A percentile compares a stretch with the other conserved stretches of the same genome.
phyloP scores from a whole-genome alignment of 345 rosid genomes.

The Alliaria petiolata region DNA sequence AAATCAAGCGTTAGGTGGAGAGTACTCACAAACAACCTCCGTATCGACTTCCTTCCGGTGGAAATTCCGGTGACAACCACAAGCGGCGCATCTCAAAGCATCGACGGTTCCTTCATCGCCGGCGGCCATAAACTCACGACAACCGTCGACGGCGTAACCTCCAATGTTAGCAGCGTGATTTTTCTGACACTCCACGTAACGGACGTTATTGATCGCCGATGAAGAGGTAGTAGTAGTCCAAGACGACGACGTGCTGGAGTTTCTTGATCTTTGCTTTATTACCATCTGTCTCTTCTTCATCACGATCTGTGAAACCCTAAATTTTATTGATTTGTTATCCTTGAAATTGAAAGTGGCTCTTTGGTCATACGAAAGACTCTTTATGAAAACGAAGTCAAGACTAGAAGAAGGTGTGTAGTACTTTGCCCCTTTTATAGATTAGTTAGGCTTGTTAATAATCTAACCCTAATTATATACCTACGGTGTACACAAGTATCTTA shows the following conservation, averaged over 20 bases:
- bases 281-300: constrained; percentile 61
- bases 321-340: not conserved
- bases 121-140: constrained; percentile 74
- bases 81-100: constrained; percentile 65
- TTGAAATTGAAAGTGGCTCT: constrained; percentile 16
- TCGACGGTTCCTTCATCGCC: constrained; percentile 43
- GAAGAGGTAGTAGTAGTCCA: constrained; percentile 40
- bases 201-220: constrained; percentile 25
- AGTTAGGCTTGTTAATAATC: not conserved
- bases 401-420: not conserved
- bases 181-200: constrained; percentile 71
- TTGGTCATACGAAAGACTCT: constrained; percentile 25
- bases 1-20: constrained; percentile 48
- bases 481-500: constrained; percentile 15
- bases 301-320: constrained; percentile 35
- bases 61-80: constrained; percentile 75
- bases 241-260: constrained; percentile 28
- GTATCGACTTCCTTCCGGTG: constrained; percentile 60
- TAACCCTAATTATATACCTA: constrained; percentile 18
- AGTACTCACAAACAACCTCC: constrained; percentile 62
- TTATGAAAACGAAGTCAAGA: constrained; percentile 16
- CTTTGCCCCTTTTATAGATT: constrained; percentile 17
- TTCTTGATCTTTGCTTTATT: constrained; percentile 36
- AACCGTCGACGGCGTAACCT: constrained; percentile 76
- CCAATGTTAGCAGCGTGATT: constrained; percentile 77